A percentile compares a stretch with the other conserved stretches of the same genome.
phyloP scores from a whole-genome alignment of 768 basidiomycete genomes.

The Dioszegia aurantiaca region DNA sequence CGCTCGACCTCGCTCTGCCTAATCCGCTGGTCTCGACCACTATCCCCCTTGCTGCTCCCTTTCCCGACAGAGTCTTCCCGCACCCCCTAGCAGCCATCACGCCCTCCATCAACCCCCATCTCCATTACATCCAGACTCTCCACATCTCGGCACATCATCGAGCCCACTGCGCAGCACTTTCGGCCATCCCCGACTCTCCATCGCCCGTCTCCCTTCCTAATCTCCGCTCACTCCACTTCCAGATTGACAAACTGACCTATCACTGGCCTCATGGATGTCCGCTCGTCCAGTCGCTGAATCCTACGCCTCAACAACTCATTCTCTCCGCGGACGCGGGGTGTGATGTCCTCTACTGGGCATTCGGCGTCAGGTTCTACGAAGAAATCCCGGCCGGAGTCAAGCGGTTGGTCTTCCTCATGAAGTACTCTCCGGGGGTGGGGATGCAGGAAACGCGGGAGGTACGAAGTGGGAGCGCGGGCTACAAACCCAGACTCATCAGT shows the following conservation, averaged over 20 bases:
- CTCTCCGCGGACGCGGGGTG: not conserved
- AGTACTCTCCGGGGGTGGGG: not conserved
- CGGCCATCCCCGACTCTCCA: not conserved
- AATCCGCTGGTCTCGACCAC: not conserved
- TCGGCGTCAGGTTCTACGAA: not conserved
- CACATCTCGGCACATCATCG: not conserved
- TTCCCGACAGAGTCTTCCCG: too few relatives aligned
- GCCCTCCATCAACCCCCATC: too few relatives aligned
- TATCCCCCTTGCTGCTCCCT: too few relatives aligned
- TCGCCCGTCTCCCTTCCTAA: not conserved
- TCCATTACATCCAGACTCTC: too few relatives aligned
- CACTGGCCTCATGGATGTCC: conserved; percentile 7
- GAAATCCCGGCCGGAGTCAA: not conserved
- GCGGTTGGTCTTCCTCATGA: not conserved
- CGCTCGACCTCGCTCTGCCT: not conserved
- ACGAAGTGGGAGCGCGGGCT: not conserved
- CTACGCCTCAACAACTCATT: not conserved
- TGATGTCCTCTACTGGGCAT: conserved; percentile 2
- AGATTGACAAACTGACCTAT: not conserved
- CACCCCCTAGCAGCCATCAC: too few relatives aligned
- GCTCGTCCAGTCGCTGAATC: not conserved
- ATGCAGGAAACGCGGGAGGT: not conserved
- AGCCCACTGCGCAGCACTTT: not conserved
- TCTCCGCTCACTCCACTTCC: conserved; percentile 5
- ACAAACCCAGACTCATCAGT: too few relatives aligned